A percentile compares a stretch with the other conserved stretches of the same genome.
Evolutionary conservation across 768 basidiomycete genomes (phyloP).

Genomic region (Russula earlei): DNA sequence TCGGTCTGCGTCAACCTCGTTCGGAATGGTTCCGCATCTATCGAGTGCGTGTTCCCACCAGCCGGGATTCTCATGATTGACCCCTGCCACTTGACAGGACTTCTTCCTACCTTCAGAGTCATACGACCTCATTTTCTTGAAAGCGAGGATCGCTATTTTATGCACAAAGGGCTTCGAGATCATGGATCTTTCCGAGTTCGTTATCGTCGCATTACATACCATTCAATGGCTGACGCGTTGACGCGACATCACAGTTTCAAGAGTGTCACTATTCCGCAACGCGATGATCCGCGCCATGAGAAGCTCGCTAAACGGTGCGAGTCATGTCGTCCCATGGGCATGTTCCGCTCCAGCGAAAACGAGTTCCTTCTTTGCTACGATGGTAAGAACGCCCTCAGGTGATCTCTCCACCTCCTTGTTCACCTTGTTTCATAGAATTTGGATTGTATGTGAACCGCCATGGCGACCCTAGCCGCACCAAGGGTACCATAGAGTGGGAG

Average conservation of each 20-base stretch:
- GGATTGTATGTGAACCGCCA: conserved; percentile 89
- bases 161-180: conserved; percentile 95
- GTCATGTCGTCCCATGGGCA: conserved; percentile 72
- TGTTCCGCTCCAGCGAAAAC: conserved; percentile 81
- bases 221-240: neutral
- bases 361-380: conserved; percentile 88
- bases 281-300: conserved; percentile 57
- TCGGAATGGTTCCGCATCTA: conserved; percentile 95
- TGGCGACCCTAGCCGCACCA: conserved; percentile 69
- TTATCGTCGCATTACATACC: neutral
- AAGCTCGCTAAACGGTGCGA: conserved; percentile 75
- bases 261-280: conserved; percentile 80
- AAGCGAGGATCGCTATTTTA: conserved; percentile 86
- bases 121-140: conserved; percentile 84
- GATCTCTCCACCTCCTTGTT: neutral
- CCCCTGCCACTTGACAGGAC: conserved; percentile 35
- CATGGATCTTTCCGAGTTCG: conserved; percentile 90
- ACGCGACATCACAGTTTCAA: conserved; percentile 64
- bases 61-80: neutral
- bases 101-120: conserved; percentile 92
- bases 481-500: conserved; percentile 87
- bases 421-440: conserved; percentile 47
- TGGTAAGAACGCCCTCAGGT: conserved; percentile 37
- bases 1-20: conserved; percentile 68
- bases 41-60: conserved; percentile 35